phyloP scores from a whole-genome alignment of 2,329 filamentous ascomycete genomes.

The Beauveria australis region DNA sequence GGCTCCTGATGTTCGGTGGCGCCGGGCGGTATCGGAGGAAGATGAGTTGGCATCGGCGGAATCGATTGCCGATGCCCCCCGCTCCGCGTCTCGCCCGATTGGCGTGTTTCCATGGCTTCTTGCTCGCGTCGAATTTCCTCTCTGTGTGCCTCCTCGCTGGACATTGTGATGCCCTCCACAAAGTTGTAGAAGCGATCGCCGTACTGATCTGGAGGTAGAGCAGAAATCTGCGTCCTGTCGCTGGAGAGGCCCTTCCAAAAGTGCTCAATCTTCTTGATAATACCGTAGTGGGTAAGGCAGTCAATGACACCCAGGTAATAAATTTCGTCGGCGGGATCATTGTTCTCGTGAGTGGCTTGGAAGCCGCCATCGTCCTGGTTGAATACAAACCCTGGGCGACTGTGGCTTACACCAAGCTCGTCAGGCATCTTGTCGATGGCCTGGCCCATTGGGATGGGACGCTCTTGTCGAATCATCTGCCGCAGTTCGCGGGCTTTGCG shows the following conservation, averaged over 20 bases:
- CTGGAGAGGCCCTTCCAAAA: slow-evolving; percentile 91
- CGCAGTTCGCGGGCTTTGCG: slow-evolving; percentile 85
- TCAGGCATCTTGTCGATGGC: slow-evolving; percentile 81
- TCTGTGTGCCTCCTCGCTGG: slow-evolving; percentile 71
- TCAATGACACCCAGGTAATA: slow-evolving; percentile 99
- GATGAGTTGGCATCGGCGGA: slow-evolving; percentile 39
- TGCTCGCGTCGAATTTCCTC: slow-evolving; percentile 53
- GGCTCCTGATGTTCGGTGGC: slow-evolving; percentile 26
- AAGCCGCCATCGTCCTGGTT: slow-evolving; percentile 93
- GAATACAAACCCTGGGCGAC: slow-evolving; percentile 67
- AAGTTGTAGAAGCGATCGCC: slow-evolving; percentile 92
- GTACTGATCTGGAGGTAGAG: slow-evolving; percentile 81
- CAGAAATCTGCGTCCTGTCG: slow-evolving; percentile 82
- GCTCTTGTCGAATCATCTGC: slow-evolving; percentile 86
- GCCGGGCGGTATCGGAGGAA: slow-evolving; percentile 35
- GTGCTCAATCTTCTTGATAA: slow-evolving; percentile 90
- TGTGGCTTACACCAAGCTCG: slow-evolving; percentile 68
- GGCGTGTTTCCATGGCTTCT: slow-evolving; percentile 39
- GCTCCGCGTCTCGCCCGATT: slow-evolving; percentile 29
- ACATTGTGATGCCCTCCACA: slow-evolving; percentile 84
- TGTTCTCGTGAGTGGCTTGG: slow-evolving; percentile 84
- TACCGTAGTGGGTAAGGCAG: slow-evolving; percentile 91
- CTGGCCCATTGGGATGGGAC: slow-evolving; percentile 86
- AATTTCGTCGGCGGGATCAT: slow-evolving; percentile 76
- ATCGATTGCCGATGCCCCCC: slow-evolving; percentile 25